Evolutionary conservation across 441 rosid species (phyloP).

Genomic region (Populus hybrid): DNA sequence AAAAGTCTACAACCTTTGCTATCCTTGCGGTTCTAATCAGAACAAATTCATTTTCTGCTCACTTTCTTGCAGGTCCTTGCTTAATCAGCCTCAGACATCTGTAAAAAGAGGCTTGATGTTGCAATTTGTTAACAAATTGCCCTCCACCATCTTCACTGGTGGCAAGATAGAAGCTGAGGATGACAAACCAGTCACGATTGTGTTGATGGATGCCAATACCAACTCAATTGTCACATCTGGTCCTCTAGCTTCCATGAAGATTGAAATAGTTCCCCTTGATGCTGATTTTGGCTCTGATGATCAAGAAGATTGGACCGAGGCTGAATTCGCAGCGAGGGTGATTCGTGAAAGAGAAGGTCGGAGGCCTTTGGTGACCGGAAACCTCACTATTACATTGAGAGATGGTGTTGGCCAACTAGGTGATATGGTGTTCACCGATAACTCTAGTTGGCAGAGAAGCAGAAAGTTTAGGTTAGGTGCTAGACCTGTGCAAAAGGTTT

Average conservation of each 20-base stretch:
- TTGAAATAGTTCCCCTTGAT: constrained; percentile 55
- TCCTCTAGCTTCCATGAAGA: constrained; percentile 44
- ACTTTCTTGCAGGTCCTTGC: constrained; percentile 24
- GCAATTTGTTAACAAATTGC: constrained; percentile 38
- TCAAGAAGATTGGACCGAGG: constrained; percentile 50
- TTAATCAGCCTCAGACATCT: constrained; percentile 28
- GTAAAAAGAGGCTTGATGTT: constrained; percentile 31
- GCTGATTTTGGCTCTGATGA: constrained; percentile 53
- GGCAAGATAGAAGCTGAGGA: constrained; percentile 42
- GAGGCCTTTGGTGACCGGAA: constrained; percentile 70
- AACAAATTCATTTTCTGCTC: neutral
- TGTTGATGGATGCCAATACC: constrained; percentile 44
- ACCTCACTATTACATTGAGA: constrained; percentile 32
- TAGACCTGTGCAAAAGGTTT: constrained; percentile 25
- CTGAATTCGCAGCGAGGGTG: constrained; percentile 40
- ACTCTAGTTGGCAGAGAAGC: constrained; percentile 78
- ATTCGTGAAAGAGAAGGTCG: constrained; percentile 56
- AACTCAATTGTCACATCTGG: constrained; percentile 35
- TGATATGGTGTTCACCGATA: constrained; percentile 61
- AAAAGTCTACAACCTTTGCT: neutral
- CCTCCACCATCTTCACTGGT: constrained; percentile 45
- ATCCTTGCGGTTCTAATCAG: neutral
- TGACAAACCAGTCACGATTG: constrained; percentile 36
- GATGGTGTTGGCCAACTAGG: constrained; percentile 50
- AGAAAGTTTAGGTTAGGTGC: constrained; percentile 72